phyloP scores from a whole-genome alignment of 371 early-diverging fungal species.

The Mucor lusitanicus region DNA sequence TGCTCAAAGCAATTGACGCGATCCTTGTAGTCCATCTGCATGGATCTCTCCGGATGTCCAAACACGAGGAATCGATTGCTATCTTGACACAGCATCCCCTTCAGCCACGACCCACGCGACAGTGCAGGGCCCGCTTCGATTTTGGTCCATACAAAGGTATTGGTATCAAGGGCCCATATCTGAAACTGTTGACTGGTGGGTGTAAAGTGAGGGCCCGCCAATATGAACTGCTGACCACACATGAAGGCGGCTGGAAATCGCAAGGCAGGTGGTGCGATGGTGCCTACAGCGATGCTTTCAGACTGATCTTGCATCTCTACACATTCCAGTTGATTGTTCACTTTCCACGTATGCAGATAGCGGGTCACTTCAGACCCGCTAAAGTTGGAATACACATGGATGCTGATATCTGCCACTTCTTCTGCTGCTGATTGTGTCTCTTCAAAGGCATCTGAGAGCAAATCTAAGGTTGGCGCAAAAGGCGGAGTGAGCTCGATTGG shows the following conservation, averaged over 20 bases:
- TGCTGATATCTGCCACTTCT: conserved; percentile 21
- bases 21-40: conserved; percentile 69
- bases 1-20: conserved; percentile 66
- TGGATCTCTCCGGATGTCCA: conserved; percentile 68
- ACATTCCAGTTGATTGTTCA: conserved; percentile 31
- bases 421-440: conserved; percentile 1
- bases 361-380: conserved; percentile 64
- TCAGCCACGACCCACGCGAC: conserved; percentile 71
- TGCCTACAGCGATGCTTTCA: conserved; percentile 48
- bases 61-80: conserved; percentile 68
- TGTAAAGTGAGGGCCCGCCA: conserved; percentile 71
- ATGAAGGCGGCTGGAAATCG: conserved; percentile 69
- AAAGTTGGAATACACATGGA: conserved; percentile 69
- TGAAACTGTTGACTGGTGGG: conserved; percentile 61
- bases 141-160: conserved; percentile 63
- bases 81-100: conserved; percentile 58
- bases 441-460: conserved; percentile 11
- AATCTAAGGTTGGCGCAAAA: conserved; percentile 23
- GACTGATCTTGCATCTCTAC: conserved; percentile 59
- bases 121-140: conserved; percentile 67
- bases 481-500: conserved; percentile 30
- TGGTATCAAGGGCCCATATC: conserved; percentile 72
- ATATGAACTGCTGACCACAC: conserved; percentile 67
- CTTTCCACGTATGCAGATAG: conserved; percentile 58
- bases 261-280: conserved; percentile 65